Evolutionary conservation across 1,139 yeast genomes (phyloP).

Genomic region (Protomyces lactucae-debilis): DNA sequence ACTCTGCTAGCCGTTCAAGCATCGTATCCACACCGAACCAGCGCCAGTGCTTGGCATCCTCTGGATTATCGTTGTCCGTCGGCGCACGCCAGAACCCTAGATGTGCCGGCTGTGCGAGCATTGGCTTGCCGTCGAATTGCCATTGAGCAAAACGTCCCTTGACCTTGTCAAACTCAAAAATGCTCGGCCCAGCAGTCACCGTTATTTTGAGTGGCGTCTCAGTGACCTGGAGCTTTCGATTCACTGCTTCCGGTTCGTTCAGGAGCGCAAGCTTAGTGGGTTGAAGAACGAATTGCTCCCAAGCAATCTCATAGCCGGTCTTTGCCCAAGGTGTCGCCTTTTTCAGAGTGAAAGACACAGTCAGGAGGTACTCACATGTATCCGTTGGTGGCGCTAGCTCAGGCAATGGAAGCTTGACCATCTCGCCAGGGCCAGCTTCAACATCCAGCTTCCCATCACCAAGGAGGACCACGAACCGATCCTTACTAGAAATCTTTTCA

Average conservation of each 20-base stretch:
- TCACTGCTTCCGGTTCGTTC: neutral
- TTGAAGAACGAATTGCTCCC: conserved; percentile 35
- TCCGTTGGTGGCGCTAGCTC: neutral
- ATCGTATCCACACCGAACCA: conserved; percentile 34
- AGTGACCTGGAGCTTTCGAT: neutral
- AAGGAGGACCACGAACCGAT: neutral
- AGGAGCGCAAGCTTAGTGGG: neutral
- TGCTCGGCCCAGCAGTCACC: conserved; percentile 2
- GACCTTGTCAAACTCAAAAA: conserved; percentile 31
- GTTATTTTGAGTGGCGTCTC: conserved; percentile 8
- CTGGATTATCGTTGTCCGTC: conserved; percentile 39
- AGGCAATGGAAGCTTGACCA: neutral
- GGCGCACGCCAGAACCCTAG: conserved; percentile 40
- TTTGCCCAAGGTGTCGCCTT: conserved; percentile 34
- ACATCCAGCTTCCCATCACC: neutral
- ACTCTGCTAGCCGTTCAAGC: neutral
- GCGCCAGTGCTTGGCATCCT: conserved; percentile 33
- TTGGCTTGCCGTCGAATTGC: conserved; percentile 29
- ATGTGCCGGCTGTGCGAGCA: conserved; percentile 31
- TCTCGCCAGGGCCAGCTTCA: neutral
- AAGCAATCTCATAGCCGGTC: conserved; percentile 38
- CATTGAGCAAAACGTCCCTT: conserved; percentile 31
- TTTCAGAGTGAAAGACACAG: conserved; percentile 31
- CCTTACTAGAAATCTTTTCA: neutral
- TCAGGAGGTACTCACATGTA: conserved; percentile 29